Percentiles rank a stretch among this genome's conserved stretches.
These are phyloP conservation scores for Pilasporangium apinafurcum DNA, from an alignment of 352 stramenopile genomes.

Conservation along the genomic window DNA sequence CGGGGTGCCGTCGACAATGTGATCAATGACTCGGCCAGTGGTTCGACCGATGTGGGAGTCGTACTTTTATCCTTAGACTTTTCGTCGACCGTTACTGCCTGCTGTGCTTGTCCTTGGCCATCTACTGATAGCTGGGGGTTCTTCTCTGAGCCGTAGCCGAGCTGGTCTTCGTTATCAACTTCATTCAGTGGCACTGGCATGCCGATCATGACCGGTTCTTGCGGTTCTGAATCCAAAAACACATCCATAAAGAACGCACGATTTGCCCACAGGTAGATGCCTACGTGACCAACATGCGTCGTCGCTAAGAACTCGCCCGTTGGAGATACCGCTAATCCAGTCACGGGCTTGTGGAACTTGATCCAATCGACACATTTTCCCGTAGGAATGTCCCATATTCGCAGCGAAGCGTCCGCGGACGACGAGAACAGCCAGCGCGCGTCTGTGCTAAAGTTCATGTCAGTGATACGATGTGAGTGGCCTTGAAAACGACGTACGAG, in stretches of 20 bases:
- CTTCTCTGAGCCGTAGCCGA: slow-evolving; percentile 44
- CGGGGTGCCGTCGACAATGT: slow-evolving; percentile 72
- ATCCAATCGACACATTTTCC: slow-evolving; percentile 95
- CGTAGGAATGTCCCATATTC: slow-evolving; percentile 94
- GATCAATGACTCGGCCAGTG: slow-evolving; percentile 59
- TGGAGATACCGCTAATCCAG: slow-evolving; percentile 88
- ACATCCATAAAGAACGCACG: slow-evolving; percentile 91
- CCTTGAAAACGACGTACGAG: slow-evolving; percentile 84
- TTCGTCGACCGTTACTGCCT: slow-evolving; percentile 27
- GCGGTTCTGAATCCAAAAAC: slow-evolving; percentile 73
- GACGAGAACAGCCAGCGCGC: slow-evolving; percentile 87
- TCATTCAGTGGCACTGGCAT: slow-evolving; percentile 88
- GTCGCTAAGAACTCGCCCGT: slow-evolving; percentile 96
- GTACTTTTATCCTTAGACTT: slow-evolving; percentile 32
- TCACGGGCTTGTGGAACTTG: slow-evolving; percentile 89
- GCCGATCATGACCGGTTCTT: slow-evolving; percentile 82
- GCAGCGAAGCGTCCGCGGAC: slow-evolving; percentile 80
- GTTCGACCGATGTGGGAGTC: slow-evolving; percentile 24
- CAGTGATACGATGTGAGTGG: slow-evolving; percentile 81
- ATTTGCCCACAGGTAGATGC: slow-evolving; percentile 95
- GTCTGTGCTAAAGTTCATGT: slow-evolving; percentile 87
- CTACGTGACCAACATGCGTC: slow-evolving; percentile 87
- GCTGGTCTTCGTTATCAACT: slow-evolving; percentile 60
- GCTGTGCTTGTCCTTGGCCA: neutral
- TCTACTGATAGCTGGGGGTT: slow-evolving; percentile 38